Base-by-base conservation (phyloP, 306 rosid genomes). In the Lablab purpureus region DNA sequence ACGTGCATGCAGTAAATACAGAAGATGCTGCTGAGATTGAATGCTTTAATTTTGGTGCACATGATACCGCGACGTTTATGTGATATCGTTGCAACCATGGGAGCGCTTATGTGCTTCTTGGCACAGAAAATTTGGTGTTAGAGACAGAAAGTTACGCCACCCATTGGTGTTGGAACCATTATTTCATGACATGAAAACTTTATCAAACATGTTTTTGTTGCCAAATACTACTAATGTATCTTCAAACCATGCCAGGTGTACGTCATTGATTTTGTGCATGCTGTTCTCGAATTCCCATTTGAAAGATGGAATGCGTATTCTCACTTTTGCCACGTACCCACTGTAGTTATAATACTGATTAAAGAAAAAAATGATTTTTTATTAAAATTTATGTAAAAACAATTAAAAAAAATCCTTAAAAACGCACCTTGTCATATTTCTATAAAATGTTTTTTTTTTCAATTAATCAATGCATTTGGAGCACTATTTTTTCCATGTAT, bases 1-100 rank as follows among this genome's bases (percentile, higher is more conserved):
- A 84, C 94, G 84, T 86, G 92, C 82, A 67, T 40, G 88, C 71
- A 86, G 85, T 84, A 84, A 87, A 83, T 87, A 73, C 81, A 58
- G 67, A 84, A 83, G 88, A 84, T 80, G 92, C 71, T 80, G 91
- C 71, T 73, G 32, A 52, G 82, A 77, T 79, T 87, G 37, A 88
- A 86, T 84, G 88, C 87, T 67, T 67, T 56, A 56, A 76, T 15
- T 85, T 76, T 49, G 63, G 5, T 70, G 84, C 91, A 85, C 93
- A 83, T 88, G 88, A 85, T 60, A 23, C 82, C 22, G 4, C 74
- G 6, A 52, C 10, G 13, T 71, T 1, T 62, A 40, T 65, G 22
- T 21, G 17, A 22, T n/a, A n/a, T 67, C n/a, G 66, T 49, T 76
- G 28, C 28, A 25, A 25, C 28, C 28, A 25, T 25, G 28, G 28